Percentiles rank a stretch among this genome's conserved stretches.
phyloP scores from a whole-genome alignment of 2,329 filamentous ascomycete genomes.

The Aaosphaeria arxii region DNA sequence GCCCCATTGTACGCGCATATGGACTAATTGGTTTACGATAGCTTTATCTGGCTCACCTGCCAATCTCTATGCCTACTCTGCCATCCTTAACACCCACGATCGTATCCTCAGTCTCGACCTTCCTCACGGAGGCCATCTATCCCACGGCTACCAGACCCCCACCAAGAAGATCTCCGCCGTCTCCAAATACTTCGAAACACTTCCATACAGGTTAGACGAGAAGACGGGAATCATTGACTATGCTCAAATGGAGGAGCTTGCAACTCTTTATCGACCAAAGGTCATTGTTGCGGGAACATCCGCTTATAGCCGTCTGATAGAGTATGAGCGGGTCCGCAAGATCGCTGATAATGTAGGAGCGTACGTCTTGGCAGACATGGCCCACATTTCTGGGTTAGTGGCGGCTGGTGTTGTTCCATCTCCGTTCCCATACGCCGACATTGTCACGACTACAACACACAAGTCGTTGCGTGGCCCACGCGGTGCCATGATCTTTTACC shows the following conservation, averaged over 20 bases:
- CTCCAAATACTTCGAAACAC: conserved; percentile 98
- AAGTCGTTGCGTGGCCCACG: conserved; percentile 97
- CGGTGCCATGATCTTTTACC: conserved; percentile 99
- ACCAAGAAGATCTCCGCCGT: conserved; percentile 83
- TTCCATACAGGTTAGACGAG: conserved; percentile 89
- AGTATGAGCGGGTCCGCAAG: conserved; percentile 94
- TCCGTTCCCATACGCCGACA: conserved; percentile 88
- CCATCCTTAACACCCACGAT: conserved; percentile 87
- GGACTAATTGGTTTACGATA: conserved; percentile 35
- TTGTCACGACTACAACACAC: conserved; percentile 98
- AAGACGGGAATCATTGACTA: conserved; percentile 97
- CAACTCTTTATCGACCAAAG: conserved; percentile 90
- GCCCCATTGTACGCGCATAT: neutral
- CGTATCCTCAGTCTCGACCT: conserved; percentile 96
- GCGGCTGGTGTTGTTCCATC: conserved; percentile 90
- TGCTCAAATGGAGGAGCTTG: conserved; percentile 85
- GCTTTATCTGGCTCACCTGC: conserved; percentile 77
- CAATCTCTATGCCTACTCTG: conserved; percentile 84
- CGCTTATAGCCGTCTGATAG: conserved; percentile 96
- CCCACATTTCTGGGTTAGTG: conserved; percentile 95
- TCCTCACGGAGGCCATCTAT: conserved; percentile 92
- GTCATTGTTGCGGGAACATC: conserved; percentile 94
- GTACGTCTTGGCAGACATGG: conserved; percentile 97
- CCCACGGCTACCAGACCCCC: conserved; percentile 95
- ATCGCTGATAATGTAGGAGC: conserved; percentile 91